These are phyloP conservation scores for Plasmodium reichenowi DNA, from an alignment of 169 alveolate species.

Conservation along the genomic window DNA sequence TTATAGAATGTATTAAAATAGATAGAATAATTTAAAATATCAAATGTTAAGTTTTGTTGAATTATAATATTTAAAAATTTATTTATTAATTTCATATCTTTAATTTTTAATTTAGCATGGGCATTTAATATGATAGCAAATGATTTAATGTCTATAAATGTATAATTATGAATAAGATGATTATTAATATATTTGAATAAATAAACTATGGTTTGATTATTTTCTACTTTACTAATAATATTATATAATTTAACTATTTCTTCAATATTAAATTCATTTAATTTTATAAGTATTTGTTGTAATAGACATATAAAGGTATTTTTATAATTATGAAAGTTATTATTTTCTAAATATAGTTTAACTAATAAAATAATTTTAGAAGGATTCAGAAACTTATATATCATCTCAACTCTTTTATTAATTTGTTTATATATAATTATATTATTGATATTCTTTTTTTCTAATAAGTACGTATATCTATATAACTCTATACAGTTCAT, in stretches of 20 bases:
- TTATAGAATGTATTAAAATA: constrained; percentile 68
- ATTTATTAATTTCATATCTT: constrained; percentile 72
- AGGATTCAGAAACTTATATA: constrained; percentile 69
- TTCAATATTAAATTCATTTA: constrained; percentile 42
- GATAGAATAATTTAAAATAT: constrained; percentile 59
- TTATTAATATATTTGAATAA: constrained; percentile 62
- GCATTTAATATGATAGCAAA: constrained; percentile 57
- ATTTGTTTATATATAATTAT: constrained; percentile 61
- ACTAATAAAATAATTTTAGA: constrained; percentile 57
- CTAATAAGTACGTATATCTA: constrained; percentile 46
- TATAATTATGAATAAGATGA: constrained; percentile 63
- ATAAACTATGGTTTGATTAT: constrained; percentile 58
- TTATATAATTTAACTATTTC: constrained; percentile 64
- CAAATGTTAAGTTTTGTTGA: constrained; percentile 41
- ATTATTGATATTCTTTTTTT: constrained; percentile 47
- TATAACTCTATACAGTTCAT: constrained; percentile 71
- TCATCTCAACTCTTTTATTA: constrained; percentile 77
- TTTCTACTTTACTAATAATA: constrained; percentile 66
- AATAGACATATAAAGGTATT: constrained; percentile 65
- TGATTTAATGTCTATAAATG: constrained; percentile 67
- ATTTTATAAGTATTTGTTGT: constrained; percentile 47
- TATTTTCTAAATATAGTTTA: constrained; percentile 59
- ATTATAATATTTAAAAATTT: constrained; percentile 57
- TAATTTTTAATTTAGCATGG: constrained; percentile 76
- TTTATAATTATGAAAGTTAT: constrained; percentile 27